phyloP scores from a whole-genome alignment of 805 yeast genomes.

The Priceomyces haplophilus region DNA sequence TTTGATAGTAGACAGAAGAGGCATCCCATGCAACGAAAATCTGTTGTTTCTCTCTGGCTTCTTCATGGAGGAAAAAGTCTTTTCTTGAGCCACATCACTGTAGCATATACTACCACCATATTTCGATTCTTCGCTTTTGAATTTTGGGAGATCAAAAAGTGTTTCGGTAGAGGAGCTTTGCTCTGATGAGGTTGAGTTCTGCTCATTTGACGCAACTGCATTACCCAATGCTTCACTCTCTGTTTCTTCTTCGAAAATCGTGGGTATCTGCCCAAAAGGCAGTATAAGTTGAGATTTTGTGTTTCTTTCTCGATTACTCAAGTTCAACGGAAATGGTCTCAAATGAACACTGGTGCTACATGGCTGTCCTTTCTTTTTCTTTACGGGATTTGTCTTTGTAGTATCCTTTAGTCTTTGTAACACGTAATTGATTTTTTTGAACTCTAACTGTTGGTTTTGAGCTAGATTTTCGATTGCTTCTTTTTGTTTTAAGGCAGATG shows the following conservation, averaged over 20 bases:
- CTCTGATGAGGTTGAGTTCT: background rate
- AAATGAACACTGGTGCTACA: slow-evolving; percentile 2
- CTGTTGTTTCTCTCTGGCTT: background rate
- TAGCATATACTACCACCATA: background rate
- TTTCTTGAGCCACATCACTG: background rate
- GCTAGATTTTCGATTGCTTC: slow-evolving; percentile 10
- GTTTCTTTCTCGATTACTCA: slow-evolving; percentile 3
- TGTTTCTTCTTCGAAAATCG: slow-evolving; percentile 9
- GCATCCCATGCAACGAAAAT: slow-evolving; percentile 16
- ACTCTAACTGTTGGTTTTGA: slow-evolving; percentile 10
- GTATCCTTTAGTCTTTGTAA: slow-evolving; percentile 10
- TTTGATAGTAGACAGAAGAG: slow-evolving; percentile 11
- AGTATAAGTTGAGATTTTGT: background rate
- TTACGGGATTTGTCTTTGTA: background rate
- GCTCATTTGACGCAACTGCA: background rate
- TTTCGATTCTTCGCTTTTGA: background rate
- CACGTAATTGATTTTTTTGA: slow-evolving; percentile 8
- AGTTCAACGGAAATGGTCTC: slow-evolving; percentile 20
- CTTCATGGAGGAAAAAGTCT: background rate
- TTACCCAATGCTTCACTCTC: slow-evolving; percentile 1
- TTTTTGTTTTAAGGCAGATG: slow-evolving; percentile 8
- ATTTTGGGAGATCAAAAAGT: background rate
- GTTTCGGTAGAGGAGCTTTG: background rate
- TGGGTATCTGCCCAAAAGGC: slow-evolving; percentile 6
- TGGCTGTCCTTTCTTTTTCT: background rate